Conservation (phyloP, 345 rosid genomes). For the Eutrema yunnanense region DNA sequence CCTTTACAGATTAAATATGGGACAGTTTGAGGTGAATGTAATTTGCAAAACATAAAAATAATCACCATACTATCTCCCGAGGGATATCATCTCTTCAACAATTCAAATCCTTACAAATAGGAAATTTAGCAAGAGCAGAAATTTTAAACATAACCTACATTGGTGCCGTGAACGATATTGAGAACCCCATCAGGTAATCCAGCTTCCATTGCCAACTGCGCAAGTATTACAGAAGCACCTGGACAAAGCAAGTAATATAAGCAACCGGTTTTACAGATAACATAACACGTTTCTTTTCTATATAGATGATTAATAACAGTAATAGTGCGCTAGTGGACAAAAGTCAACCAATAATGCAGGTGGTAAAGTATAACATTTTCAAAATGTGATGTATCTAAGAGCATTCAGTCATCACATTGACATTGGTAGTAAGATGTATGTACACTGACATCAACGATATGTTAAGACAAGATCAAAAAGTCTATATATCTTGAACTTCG, state of each 20-base stretch:
- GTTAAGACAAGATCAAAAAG: neutral
- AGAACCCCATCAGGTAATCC: conserved; percentile 91
- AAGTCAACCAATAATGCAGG: neutral
- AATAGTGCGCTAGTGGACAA: neutral
- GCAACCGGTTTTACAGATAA: neutral
- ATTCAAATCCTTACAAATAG: neutral
- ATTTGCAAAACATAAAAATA: neutral
- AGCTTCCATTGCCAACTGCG: conserved; percentile 93
- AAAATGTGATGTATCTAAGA: neutral
- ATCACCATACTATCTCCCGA: neutral
- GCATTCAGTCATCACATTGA: neutral
- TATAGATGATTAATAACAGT: neutral
- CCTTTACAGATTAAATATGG: neutral
- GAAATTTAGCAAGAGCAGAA: neutral
- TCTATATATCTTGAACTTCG: neutral
- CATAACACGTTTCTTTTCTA: neutral
- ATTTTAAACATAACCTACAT: conserved; percentile 40
- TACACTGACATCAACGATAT: neutral
- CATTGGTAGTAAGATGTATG: neutral
- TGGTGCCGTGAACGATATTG: conserved; percentile 87
- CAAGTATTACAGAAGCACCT: conserved; percentile 93
- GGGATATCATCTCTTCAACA: neutral
- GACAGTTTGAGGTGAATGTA: neutral
- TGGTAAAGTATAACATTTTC: neutral
- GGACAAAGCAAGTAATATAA: conserved; percentile 18